Conservation (phyloP, 495 filamentous ascomycete genomes). For the Tuber melanosporum region DNA sequence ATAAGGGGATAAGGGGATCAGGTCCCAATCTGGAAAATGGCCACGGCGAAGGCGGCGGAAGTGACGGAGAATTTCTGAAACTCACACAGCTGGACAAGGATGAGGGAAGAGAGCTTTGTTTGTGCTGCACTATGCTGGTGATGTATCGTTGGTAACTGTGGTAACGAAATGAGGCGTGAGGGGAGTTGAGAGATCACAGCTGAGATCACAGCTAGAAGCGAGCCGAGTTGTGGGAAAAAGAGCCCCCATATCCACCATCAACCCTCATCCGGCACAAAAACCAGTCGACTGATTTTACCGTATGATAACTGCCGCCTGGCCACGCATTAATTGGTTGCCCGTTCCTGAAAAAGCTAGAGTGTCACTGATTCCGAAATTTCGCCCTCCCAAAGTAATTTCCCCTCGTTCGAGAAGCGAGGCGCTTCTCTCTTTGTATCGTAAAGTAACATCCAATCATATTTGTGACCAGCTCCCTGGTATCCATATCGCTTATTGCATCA, state of each 20-base stretch:
- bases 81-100: background rate
- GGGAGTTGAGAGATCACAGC: background rate
- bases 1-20: background rate
- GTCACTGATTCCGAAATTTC: background rate
- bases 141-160: constrained; percentile 2
- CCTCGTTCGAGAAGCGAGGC: background rate
- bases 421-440: background rate
- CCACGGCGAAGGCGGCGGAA: background rate
- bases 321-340: background rate
- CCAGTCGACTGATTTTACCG: background rate
- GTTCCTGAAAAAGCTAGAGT: background rate
- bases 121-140: background rate
- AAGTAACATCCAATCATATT: background rate
- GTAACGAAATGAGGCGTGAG: constrained; percentile 1
- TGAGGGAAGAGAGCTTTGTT: background rate
- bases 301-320: background rate
- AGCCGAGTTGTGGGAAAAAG: background rate
- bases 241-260: background rate
- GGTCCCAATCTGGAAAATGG: background rate
- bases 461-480: background rate
- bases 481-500: too few species aligned
- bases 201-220: constrained; percentile 2
- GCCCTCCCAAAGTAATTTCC: background rate
- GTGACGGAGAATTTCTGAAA: background rate
- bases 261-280: background rate